Base-by-base conservation (phyloP, 306 rosid species). In the Erythrophleum fordii region DNA sequence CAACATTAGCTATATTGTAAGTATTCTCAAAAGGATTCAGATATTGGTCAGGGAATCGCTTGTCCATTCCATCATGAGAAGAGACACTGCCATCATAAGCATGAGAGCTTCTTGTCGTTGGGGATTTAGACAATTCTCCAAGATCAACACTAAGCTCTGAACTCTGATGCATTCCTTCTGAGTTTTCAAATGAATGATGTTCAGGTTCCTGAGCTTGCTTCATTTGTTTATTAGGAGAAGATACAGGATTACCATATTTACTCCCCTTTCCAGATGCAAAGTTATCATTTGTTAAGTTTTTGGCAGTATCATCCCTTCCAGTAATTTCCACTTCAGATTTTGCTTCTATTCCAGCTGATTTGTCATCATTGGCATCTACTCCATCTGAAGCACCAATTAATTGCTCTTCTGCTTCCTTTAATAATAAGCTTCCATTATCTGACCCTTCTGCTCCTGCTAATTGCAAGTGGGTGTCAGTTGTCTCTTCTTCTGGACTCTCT, bases 61-160 rank as follows among this genome's bases (percentile, higher is more conserved):
- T 49, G 46, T 92, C 90, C 71, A 60, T 55, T 72, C 85, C 95
- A 66, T 91, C 99, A 14, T 69, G 88, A 75, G 99, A 92, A 77
- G 97, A 93, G 62, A 89, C 45, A 58, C 97, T 95, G 29, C 91
- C 91, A 79, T 93, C 94, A 85, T 92, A 90, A 52, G 97, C 91
- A 77, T 71, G 87, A 56, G 53, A 83, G 76, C 90, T 89, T 79
- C 80, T 84, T 58, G 84, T 66, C 68, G 86, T 79, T 73, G 97
- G 82, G 29, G 84, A 92, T 86, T 82, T 89, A 28, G 77, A 72
- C 67, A 84, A 62, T 58, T 83, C 89, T 58, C 53, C 76, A 42
- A 59, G 77, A n/a, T 77, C 52, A 67, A 76, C 86, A 23, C 86
- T 87, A 70, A 84, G 81, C 88, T 93, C 90, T 53, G 87, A 77